phyloP scores from a whole-genome alignment of 768 basidiomycete genomes.

The Termitomyces sp. region DNA sequence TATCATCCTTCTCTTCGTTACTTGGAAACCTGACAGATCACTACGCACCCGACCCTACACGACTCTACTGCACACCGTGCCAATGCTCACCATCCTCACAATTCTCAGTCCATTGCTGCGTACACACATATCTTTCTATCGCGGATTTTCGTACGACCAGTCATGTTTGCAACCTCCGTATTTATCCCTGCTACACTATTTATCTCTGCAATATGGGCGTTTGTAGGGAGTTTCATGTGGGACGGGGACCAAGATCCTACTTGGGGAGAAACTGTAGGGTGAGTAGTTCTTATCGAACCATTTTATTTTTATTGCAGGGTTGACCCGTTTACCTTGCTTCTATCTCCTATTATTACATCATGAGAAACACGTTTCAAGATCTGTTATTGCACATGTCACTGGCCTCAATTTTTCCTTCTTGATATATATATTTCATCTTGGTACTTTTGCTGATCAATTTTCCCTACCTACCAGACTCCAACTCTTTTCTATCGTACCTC shows the following conservation, averaged over 20 bases:
- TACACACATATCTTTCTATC: slow-evolving; percentile 74
- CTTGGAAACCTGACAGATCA: slow-evolving; percentile 34
- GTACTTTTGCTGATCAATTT: slow-evolving; percentile 7
- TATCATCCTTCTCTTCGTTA: slow-evolving; percentile 59
- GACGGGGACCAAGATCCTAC: slow-evolving; percentile 49
- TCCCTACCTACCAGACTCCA: slow-evolving; percentile 50
- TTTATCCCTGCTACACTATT: slow-evolving; percentile 72
- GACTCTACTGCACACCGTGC: slow-evolving; percentile 71
- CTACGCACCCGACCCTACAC: slow-evolving; percentile 52
- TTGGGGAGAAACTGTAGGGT: slow-evolving; percentile 83
- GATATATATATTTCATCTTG: background rate
- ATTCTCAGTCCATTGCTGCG: slow-evolving; percentile 60
- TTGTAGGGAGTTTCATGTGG: slow-evolving; percentile 72
- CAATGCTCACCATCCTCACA: slow-evolving; percentile 68
- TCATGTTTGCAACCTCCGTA: slow-evolving; percentile 71
- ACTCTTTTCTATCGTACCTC: slow-evolving; percentile 71
- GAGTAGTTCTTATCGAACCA: slow-evolving; percentile 21
- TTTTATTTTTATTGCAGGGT: background rate
- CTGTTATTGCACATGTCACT: background rate
- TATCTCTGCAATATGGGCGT: slow-evolving; percentile 75
- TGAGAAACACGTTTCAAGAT: background rate
- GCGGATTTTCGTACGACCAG: slow-evolving; percentile 77
- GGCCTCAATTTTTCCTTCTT: background rate
- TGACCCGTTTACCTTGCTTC: no score
- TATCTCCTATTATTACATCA: slow-evolving; percentile 10